Conservation (phyloP, 116 monocot species). For the Phalaenopsis hybrid region DNA sequence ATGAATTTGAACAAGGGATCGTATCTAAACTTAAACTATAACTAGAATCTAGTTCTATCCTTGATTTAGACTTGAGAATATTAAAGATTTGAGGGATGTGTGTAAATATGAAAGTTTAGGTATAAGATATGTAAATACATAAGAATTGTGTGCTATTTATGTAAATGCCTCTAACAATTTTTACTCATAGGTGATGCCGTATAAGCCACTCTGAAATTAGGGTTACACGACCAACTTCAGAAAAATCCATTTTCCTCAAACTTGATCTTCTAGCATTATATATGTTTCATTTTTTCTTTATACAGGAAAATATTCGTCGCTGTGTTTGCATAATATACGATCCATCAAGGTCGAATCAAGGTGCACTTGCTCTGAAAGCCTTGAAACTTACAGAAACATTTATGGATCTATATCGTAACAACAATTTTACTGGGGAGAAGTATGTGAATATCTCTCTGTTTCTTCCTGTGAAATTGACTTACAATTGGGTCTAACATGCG, state of each 20-base stretch:
- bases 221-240: neutral
- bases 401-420: constrained; percentile 83
- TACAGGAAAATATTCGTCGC: constrained; percentile 87
- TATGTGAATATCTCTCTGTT: constrained; percentile 18
- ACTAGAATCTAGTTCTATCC: no score
- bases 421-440: constrained; percentile 86
- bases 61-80: no score
- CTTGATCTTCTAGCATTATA: neutral
- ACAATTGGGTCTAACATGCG: constrained; percentile 1
- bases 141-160: no score
- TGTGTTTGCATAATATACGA: constrained; percentile 97
- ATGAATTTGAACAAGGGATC: no score
- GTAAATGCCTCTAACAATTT: no score
- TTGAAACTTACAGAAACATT: constrained; percentile 83
- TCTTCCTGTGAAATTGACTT: neutral
- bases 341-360: constrained; percentile 84
- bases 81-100: no score
- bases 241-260: neutral
- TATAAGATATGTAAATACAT: no score
- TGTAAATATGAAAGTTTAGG: no score
- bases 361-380: constrained; percentile 80
- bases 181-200: neutral
- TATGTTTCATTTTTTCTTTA: constrained; percentile 1
- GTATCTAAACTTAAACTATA: no score
- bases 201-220: neutral